Evolutionary conservation across 345 rosid species (phyloP), one percentile per base, ranked within the genome.

Genomic region (Aquilaria yunnanensis): DNA sequence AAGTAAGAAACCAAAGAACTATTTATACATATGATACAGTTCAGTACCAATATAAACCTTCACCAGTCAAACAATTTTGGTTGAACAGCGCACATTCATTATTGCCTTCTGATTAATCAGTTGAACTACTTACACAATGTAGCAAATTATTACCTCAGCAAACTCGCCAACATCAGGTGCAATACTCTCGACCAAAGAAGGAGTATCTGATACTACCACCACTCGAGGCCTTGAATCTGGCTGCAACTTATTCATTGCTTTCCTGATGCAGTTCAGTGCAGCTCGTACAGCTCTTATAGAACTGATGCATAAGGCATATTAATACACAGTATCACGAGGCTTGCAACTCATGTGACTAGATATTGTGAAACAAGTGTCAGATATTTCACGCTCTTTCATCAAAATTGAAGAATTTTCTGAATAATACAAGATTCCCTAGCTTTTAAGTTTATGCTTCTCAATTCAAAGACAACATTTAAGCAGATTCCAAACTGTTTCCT

Each of bases 161-260:
- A 88, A 71, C 41, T 70, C 73, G 55, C 79, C 84, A 61, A 88
- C 71, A 57, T 75, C 64, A 47, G 80, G 70, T 30, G 71, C 45
- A 4, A 85, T 63, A 68, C 80, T 71, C 64, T 70, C 63, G 31
- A 82, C 77, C 49, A 88, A 77, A 60, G 91, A 72, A 32, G 97
- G 97, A 0, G 96, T 88, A 74, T 90, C 97, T 41, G 91, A 84
- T 56, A 90, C 88, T 54, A 90, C 47, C 68, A 83, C 97, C 65
- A 86, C 79, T 72, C 73, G 84, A 31, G 89, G 89, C 50, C 75
- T 77, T 62, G 83, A 37, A 50, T 65, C 41, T 29, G 59, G 83
- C 14, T 48, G 64, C 30, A 79, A 64, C 43, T 70, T 78, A 58
- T 49, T 51, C 65, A 77, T 62, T 48, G 78, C 86, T 75, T 76